Evolutionary conservation across 768 basidiomycete genomes (phyloP), one percentile per base, ranked within the genome.

Genomic region (Hysterangium stoloniferum): DNA sequence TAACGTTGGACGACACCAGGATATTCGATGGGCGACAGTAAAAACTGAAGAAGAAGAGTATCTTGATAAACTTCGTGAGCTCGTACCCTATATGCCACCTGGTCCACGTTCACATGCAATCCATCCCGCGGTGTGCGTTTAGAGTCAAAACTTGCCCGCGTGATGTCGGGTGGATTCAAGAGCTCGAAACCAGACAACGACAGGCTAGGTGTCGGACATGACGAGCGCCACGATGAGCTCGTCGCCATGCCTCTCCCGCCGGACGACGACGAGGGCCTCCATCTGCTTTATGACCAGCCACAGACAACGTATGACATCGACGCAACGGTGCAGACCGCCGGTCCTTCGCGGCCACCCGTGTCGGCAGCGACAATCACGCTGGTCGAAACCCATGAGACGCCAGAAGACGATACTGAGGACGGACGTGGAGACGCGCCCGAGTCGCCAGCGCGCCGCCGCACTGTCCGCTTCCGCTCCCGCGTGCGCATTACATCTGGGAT

Each of bases 401-500:
- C 15, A 9, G 9, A 9, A 42, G 40, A 42, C 40, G 8, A n/a
- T 19, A 9, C 9, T 9, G 15, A 29, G 6, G 45, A 46, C 20
- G 12, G 2, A 17, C 19, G 12, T 35, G 34, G 19, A 11, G 19
- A 11, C 19, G 34, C 40, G 8, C 9, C 40, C 6, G 4, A 12
- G 9, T 25, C 48, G 15, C 27, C 31, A 20, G 20, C 25, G 19
- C 52, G 52, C n/a, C 47, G 35, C 24, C 45, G 55, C 15, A 44
- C 34, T 28, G 81, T 87, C 2, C 82, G 76, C 47, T 88, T 88
- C 63, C 76, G 78, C 51, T 80, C 84, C 48, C 77, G 86, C 35
- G 86, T 88, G 28, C 80, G 86, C 57, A 88, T 88, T 55, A 77
- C 84, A 3, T 83, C 82, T 13, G 86, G 86, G 17, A 59, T 86